Conservation (phyloP, 768 basidiomycete genomes). For the Boletus reticulatus region DNA sequence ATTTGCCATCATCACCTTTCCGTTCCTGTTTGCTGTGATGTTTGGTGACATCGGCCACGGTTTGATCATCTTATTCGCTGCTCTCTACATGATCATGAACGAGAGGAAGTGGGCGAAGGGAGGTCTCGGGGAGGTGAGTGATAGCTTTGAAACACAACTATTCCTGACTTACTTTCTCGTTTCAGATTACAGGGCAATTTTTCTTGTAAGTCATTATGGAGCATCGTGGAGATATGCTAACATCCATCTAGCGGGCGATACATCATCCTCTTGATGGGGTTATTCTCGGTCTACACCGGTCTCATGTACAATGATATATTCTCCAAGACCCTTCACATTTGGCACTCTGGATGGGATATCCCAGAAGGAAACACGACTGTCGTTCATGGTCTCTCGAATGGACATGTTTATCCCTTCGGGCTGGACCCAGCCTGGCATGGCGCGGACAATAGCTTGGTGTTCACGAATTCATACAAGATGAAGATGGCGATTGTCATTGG, state of each 20-base stretch:
- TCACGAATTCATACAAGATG: slow-evolving; percentile 99
- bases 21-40: slow-evolving; percentile 99
- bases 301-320: slow-evolving; percentile 99
- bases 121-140: slow-evolving; percentile 70
- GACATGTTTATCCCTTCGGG: slow-evolving; percentile 86
- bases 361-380: slow-evolving; percentile 46
- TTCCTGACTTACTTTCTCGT: slow-evolving; percentile 8
- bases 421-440: slow-evolving; percentile 96
- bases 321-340: slow-evolving; percentile 87
- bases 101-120: slow-evolving; percentile 77
- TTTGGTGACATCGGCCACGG: slow-evolving; percentile 99
- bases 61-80: slow-evolving; percentile 72
- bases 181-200: slow-evolving; percentile 80
- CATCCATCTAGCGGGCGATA: slow-evolving; percentile 78
- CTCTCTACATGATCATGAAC: slow-evolving; percentile 80
- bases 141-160: slow-evolving; percentile 1
- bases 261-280: slow-evolving; percentile 97
- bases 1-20: slow-evolving; percentile 91
- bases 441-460: slow-evolving; percentile 86
- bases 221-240: slow-evolving; percentile 12
- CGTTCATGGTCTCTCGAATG: slow-evolving; percentile 49
- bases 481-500: slow-evolving; percentile 98
- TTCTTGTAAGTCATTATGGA: slow-evolving; percentile 70
- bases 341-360: slow-evolving; percentile 86
- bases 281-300: slow-evolving; percentile 95